These are phyloP conservation scores for Alternaria sp. DNA, from an alignment of 2,329 filamentous ascomycete species.

Conservation along the genomic window DNA sequence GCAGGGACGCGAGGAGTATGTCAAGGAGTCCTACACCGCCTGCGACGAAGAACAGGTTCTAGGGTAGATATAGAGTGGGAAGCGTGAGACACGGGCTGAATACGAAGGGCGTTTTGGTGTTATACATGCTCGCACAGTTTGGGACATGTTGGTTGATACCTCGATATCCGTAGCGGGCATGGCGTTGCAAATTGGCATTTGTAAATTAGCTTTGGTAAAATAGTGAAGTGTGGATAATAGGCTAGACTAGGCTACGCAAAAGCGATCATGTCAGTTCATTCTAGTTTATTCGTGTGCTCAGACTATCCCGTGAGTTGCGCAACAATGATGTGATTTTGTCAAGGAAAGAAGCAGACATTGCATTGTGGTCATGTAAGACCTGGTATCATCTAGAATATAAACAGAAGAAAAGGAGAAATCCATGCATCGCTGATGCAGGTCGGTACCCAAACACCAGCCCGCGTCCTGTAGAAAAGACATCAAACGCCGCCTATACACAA, in stretches of 20 bases:
- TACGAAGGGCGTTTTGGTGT: constrained; percentile 11
- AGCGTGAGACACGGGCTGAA: not conserved
- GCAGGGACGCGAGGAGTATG: constrained; percentile 83
- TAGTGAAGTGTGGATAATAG: not conserved
- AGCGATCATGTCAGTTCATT: not conserved
- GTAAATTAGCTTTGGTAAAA: not conserved
- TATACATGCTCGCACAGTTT: constrained; percentile 4
- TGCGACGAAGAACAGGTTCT: constrained; percentile 55
- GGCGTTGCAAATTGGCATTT: constrained; percentile 8
- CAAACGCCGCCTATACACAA: not conserved
- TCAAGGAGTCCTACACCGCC: constrained; percentile 87
- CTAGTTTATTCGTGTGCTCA: too few relatives aligned
- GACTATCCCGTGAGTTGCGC: not conserved
- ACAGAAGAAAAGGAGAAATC: constrained; percentile 1
- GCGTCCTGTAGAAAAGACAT: not conserved
- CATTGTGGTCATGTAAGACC: constrained; percentile 11
- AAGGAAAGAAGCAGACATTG: not conserved
- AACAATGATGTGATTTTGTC: not conserved
- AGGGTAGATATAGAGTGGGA: not conserved
- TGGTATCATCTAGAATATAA: constrained; percentile 17
- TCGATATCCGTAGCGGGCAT: constrained; percentile 17
- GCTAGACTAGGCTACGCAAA: not conserved
- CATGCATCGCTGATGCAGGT: constrained; percentile 1
- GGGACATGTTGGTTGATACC: constrained; percentile 15
- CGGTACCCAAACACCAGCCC: not conserved